These are phyloP conservation scores for Thelephora aurantiotincta DNA, from an alignment of 768 basidiomycete genomes.

Conservation along the genomic window DNA sequence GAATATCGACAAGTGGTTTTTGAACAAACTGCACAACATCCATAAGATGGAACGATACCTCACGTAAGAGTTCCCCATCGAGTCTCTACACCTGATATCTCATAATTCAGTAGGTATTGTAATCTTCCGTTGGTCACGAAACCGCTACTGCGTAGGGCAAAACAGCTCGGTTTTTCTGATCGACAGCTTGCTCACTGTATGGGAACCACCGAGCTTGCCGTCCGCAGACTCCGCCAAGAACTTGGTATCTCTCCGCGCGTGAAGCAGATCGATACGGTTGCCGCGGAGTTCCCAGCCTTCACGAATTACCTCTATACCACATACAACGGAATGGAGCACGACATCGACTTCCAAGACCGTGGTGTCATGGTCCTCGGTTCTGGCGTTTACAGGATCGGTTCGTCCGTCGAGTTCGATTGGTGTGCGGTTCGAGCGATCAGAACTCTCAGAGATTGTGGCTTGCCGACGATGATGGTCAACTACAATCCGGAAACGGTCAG, in stretches of 20 bases:
- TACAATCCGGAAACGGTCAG: slow-evolving; percentile 99
- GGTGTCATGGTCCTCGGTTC: slow-evolving; percentile 97
- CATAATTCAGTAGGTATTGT: slow-evolving; percentile 30
- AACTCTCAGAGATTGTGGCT: slow-evolving; percentile 86
- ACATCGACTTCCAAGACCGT: slow-evolving; percentile 76
- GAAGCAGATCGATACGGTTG: slow-evolving; percentile 98
- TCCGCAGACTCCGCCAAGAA: slow-evolving; percentile 83
- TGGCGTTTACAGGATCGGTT: slow-evolving; percentile 97
- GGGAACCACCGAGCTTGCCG: slow-evolving; percentile 84
- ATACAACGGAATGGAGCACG: slow-evolving; percentile 93
- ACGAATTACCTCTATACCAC: slow-evolving; percentile 99
- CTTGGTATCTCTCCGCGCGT: slow-evolving; percentile 74
- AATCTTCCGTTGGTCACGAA: slow-evolving; percentile 50
- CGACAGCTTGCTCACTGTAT: slow-evolving; percentile 74
- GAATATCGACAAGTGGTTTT: slow-evolving; percentile 98
- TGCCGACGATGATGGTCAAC: slow-evolving; percentile 98
- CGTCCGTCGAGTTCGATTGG: slow-evolving; percentile 99
- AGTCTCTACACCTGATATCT: not conserved
- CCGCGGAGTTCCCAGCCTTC: slow-evolving; percentile 96
- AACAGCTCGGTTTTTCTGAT: slow-evolving; percentile 95
- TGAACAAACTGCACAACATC: slow-evolving; percentile 77
- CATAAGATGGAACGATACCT: slow-evolving; percentile 67
- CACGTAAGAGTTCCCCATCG: slow-evolving; percentile 34
- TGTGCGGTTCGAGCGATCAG: slow-evolving; percentile 96
- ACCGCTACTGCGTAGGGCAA: slow-evolving; percentile 61